Conservation (phyloP, 805 yeast species). For the Metschnikowia bowlesiae region DNA sequence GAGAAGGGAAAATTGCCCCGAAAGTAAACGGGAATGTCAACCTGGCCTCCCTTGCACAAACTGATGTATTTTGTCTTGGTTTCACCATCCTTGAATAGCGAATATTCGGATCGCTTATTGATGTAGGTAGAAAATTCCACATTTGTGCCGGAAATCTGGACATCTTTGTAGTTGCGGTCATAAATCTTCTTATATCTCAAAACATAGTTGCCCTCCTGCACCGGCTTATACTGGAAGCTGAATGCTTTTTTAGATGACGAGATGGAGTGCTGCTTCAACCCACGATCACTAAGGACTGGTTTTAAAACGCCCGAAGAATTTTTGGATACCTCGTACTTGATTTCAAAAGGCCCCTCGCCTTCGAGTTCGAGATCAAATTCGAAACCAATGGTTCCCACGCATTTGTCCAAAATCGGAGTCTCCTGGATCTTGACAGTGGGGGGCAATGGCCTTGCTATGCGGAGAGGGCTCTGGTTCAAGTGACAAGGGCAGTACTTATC, state of each 20-base stretch:
- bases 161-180: slow-evolving; percentile 45
- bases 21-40: slow-evolving; percentile 50
- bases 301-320: slow-evolving; percentile 27
- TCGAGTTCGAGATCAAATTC: slow-evolving; percentile 57
- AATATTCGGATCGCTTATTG: slow-evolving; percentile 57
- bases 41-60: slow-evolving; percentile 29
- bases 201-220: slow-evolving; percentile 74
- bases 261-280: slow-evolving; percentile 15
- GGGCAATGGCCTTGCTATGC: slow-evolving; percentile 24
- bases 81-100: slow-evolving; percentile 22
- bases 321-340: slow-evolving; percentile 59
- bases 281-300: slow-evolving; percentile 31
- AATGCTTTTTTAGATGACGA: slow-evolving; percentile 20
- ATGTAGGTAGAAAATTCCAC: slow-evolving; percentile 60
- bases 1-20: slow-evolving; percentile 80
- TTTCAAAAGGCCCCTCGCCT: slow-evolving; percentile 80
- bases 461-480: slow-evolving; percentile 26
- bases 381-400: slow-evolving; percentile 88
- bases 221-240: slow-evolving; percentile 65
- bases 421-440: slow-evolving; percentile 41
- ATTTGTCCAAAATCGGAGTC: slow-evolving; percentile 69
- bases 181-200: slow-evolving; percentile 62
- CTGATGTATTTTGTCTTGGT: slow-evolving; percentile 16
- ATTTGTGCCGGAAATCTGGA: slow-evolving; percentile 26
- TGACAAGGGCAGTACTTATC: slow-evolving; percentile 65